Conservation (phyloP, 2,329 filamentous ascomycete genomes). For the Bipolaris oryzae region DNA sequence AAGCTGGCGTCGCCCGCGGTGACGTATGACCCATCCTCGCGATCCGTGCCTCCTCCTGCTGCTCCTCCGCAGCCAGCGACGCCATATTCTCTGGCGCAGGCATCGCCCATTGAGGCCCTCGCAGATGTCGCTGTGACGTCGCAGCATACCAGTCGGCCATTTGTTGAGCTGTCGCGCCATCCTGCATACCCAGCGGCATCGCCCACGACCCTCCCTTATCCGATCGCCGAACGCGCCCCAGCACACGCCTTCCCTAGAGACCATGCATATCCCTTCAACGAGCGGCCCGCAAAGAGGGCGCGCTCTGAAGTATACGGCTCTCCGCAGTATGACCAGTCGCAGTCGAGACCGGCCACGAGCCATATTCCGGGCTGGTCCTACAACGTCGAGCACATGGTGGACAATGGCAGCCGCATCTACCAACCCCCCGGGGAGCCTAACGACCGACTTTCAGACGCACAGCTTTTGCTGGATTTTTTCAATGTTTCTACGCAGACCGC, state of each 20-base stretch:
- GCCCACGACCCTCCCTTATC: conserved; percentile 27
- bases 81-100: conserved; percentile 32
- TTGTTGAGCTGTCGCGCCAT: conserved; percentile 31
- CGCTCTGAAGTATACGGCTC: conserved; percentile 63
- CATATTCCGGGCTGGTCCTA: conserved; percentile 50
- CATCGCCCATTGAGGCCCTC: conserved; percentile 52
- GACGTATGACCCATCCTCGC: conserved; percentile 24
- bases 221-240: conserved; percentile 29
- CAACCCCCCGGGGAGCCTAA: conserved; percentile 41
- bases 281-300: conserved; percentile 65
- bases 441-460: conserved; percentile 52
- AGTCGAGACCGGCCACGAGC: conserved; percentile 55
- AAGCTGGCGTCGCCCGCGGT: conserved; percentile 18
- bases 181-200: conserved; percentile 27
- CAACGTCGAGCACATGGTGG: conserved; percentile 49
- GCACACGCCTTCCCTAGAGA: conserved; percentile 27
- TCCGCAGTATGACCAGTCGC: conserved; percentile 43
- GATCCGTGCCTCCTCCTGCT: conserved; percentile 31
- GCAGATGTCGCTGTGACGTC: conserved; percentile 50
- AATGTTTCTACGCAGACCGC: conserved; percentile 38
- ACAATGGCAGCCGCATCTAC: conserved; percentile 43
- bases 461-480: conserved; percentile 54
- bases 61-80: conserved; percentile 13
- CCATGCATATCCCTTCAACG: conserved; percentile 31
- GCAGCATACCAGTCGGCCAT: conserved; percentile 47